phyloP scores from a whole-genome alignment of 1,139 yeast genomes.

The Geotrichum macrosporum region DNA sequence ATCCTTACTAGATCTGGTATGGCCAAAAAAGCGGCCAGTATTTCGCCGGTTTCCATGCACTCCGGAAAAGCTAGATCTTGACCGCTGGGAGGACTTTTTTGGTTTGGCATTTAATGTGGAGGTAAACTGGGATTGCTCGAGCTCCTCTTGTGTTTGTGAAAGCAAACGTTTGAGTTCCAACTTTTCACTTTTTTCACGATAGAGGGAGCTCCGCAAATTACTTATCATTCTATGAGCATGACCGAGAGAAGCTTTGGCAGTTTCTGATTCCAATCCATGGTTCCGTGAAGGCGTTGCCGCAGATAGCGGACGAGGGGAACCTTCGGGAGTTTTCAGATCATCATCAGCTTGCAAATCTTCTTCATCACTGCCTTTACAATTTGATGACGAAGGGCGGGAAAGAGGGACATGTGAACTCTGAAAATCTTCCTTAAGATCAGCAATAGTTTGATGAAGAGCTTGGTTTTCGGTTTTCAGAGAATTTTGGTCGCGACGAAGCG shows the following conservation, averaged over 20 bases:
- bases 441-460: slow-evolving; percentile 23
- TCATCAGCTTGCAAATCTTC: slow-evolving; percentile 25
- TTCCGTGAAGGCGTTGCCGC: slow-evolving; percentile 49
- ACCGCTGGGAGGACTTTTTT: slow-evolving; percentile 5
- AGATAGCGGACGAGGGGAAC: slow-evolving; percentile 39
- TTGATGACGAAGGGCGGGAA: neutral
- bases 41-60: slow-evolving; percentile 5
- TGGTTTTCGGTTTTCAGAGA: slow-evolving; percentile 30
- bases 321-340: slow-evolving; percentile 34
- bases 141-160: slow-evolving; percentile 29
- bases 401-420: slow-evolving; percentile 34
- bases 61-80: neutral
- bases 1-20: neutral
- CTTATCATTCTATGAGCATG: slow-evolving; percentile 53
- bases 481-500: slow-evolving; percentile 26
- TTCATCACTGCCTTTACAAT: neutral
- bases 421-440: slow-evolving; percentile 23
- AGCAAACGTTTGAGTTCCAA: slow-evolving; percentile 33
- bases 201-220: slow-evolving; percentile 31
- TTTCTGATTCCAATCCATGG: slow-evolving; percentile 59
- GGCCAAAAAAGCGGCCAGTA: neutral
- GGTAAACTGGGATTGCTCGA: slow-evolving; percentile 16
- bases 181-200: slow-evolving; percentile 39
- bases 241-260: slow-evolving; percentile 58
- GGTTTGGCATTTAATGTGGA: neutral